phyloP scores from a whole-genome alignment of 208 protist species.

The Acanthamoeba culbertsoni region DNA sequence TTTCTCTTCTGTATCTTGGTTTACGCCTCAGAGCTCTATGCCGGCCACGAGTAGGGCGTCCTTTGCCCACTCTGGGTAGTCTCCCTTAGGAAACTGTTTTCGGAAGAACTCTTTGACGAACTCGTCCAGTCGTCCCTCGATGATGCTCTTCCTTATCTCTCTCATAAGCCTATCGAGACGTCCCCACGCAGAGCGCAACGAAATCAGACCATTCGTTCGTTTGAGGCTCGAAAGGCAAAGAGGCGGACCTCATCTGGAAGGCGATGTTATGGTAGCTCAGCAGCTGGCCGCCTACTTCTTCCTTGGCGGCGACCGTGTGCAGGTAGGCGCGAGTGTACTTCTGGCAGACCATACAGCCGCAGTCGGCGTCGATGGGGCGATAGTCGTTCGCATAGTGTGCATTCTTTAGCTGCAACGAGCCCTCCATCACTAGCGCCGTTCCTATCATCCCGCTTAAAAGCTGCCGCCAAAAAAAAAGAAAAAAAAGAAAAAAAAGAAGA shows the following conservation, averaged over 20 bases:
- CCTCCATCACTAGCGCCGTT: constrained; percentile 66
- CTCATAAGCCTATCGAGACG: neutral
- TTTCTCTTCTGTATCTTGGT: neutral
- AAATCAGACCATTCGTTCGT: neutral
- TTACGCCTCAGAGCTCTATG: neutral
- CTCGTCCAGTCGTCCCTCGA: constrained; percentile 12
- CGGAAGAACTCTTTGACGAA: constrained; percentile 49
- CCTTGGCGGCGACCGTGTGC: constrained; percentile 89
- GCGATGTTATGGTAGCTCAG: constrained; percentile 98
- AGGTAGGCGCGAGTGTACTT: constrained; percentile 94
- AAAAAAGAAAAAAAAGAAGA: neutral
- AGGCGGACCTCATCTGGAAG: constrained; percentile 88
- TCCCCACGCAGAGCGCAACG: neutral
- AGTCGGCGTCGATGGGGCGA: constrained; percentile 83
- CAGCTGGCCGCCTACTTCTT: constrained; percentile 89
- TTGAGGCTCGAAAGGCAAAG: neutral
- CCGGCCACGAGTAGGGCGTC: constrained; percentile 36
- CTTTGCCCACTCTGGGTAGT: constrained; percentile 22
- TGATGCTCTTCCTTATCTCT: constrained; percentile 36
- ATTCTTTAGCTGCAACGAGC: constrained; percentile 74
- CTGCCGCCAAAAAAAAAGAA: too few relatives aligned
- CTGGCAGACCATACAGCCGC: constrained; percentile 90
- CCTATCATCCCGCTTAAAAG: constrained; percentile 59
- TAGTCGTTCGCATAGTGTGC: constrained; percentile 69
- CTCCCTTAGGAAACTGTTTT: constrained; percentile 34